phyloP scores from a whole-genome alignment of 495 filamentous ascomycete species.

The Talaromyces adpressus region DNA sequence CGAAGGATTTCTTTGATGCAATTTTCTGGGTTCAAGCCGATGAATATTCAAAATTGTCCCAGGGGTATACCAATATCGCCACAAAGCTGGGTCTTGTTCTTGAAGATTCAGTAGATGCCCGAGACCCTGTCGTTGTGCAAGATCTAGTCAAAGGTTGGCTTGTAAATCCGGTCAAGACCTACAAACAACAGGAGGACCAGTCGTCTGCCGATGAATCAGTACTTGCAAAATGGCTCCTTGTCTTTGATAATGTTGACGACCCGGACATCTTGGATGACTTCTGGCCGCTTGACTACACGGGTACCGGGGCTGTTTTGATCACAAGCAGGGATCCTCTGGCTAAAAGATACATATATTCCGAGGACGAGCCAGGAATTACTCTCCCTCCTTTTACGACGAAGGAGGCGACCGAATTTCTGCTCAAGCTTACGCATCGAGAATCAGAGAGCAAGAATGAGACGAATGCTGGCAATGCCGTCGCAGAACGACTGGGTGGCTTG shows the following conservation, averaged over 20 bases:
- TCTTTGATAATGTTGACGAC: slow-evolving; percentile 25
- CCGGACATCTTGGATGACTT: slow-evolving; percentile 19
- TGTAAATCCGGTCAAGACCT: slow-evolving; percentile 10
- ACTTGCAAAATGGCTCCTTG: slow-evolving; percentile 21
- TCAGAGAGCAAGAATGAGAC: background rate
- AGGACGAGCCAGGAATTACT: slow-evolving; percentile 1
- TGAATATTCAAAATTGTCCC: slow-evolving; percentile 9
- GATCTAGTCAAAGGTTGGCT: slow-evolving; percentile 14
- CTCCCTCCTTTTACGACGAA: slow-evolving; percentile 4
- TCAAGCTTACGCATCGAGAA: slow-evolving; percentile 5
- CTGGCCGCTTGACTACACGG: slow-evolving; percentile 14
- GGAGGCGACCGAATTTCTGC: background rate
- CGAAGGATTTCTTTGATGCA: slow-evolving; percentile 11
- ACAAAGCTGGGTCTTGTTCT: slow-evolving; percentile 12
- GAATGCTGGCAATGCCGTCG: slow-evolving; percentile 2
- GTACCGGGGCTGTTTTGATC: slow-evolving; percentile 21
- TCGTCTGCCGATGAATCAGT: background rate
- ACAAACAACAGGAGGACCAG: background rate
- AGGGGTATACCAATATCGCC: slow-evolving; percentile 12
- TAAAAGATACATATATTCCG: slow-evolving; percentile 2
- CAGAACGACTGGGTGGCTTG: slow-evolving; percentile 18
- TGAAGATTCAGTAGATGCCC: slow-evolving; percentile 11
- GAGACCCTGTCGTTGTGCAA: slow-evolving; percentile 12
- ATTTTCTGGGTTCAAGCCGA: slow-evolving; percentile 18
- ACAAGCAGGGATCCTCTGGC: slow-evolving; percentile 20